Conservation (phyloP, 1,284 basidiomycete genomes). For the Fomitopsis betulina region DNA sequence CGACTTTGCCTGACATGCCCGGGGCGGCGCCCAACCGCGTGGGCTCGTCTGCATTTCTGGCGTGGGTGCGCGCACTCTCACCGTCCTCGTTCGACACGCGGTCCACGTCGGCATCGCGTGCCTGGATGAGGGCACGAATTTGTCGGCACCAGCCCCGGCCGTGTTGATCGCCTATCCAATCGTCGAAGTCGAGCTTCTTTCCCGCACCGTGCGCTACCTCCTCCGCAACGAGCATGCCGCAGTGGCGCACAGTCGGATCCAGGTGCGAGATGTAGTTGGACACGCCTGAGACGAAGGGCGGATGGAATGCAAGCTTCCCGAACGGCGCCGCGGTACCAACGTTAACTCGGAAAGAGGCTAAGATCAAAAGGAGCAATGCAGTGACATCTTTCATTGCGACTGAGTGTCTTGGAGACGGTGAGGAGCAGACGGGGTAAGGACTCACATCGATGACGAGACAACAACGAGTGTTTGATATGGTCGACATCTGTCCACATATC, state of each 20-base stretch:
- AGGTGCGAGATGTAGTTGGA: conserved; percentile 77
- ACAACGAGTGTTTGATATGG: conserved; percentile 69
- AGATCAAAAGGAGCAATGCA: conserved; percentile 57
- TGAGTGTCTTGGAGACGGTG: neutral
- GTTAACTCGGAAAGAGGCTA: conserved; percentile 57
- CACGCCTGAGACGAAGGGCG: conserved; percentile 70
- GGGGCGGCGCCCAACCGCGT: neutral
- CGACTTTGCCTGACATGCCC: conserved; percentile 4
- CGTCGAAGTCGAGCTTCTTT: conserved; percentile 73
- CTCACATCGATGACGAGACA: conserved; percentile 66
- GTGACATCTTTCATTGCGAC: conserved; percentile 52
- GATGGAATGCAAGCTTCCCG: conserved; percentile 44
- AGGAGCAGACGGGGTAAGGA: conserved; percentile 5
- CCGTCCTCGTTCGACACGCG: conserved; percentile 6
- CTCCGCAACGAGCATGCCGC: conserved; percentile 94
- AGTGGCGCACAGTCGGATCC: conserved; percentile 74
- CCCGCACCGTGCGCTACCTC: conserved; percentile 56
- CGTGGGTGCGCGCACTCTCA: neutral
- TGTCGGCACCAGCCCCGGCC: conserved; percentile 63
- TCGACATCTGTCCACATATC: conserved; percentile 64
- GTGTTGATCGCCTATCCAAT: conserved; percentile 80
- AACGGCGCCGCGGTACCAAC: conserved; percentile 30
- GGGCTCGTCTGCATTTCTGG: neutral
- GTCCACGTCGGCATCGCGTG: conserved; percentile 40
- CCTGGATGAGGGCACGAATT: conserved; percentile 47